Evolutionary conservation across 257 asterid genomes (phyloP).

Genomic region (Plantago major): DNA sequence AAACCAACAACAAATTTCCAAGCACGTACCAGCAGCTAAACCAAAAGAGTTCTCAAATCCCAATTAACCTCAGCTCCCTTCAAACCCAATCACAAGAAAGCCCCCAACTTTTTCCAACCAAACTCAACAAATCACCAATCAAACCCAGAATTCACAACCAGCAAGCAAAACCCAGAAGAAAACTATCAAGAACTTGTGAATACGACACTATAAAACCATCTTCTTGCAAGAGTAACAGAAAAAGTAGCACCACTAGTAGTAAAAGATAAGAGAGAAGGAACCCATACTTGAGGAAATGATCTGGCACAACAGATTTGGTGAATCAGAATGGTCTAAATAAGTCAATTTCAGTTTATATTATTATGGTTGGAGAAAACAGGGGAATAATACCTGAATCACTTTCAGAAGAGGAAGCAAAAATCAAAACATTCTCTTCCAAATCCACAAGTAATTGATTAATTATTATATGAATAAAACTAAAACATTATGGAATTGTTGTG

Average conservation of each 20-base stretch:
- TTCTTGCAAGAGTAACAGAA: not conserved
- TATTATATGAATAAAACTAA: not conserved
- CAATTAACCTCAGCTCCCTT: constrained; percentile 11
- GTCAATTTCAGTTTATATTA: not conserved
- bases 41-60: constrained; percentile 8
- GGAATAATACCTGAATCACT: constrained; percentile 5
- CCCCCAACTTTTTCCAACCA: constrained; percentile 3
- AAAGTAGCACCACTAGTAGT: not conserved
- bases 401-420: constrained; percentile 2
- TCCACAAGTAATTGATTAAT: not conserved
- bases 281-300: not conserved
- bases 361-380: not conserved
- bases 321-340: not conserved
- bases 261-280: not conserved
- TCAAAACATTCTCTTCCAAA: not conserved
- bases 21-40: not conserved
- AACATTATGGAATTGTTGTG: not conserved
- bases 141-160: not conserved
- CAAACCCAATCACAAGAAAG: constrained; percentile 8
- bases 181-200: not conserved
- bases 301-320: not conserved
- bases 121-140: constrained; percentile 4
- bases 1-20: not conserved
- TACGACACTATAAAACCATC: not conserved
- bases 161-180: not conserved